phyloP scores from a whole-genome alignment of 768 basidiomycete genomes.

The Termitomyces sp. region DNA sequence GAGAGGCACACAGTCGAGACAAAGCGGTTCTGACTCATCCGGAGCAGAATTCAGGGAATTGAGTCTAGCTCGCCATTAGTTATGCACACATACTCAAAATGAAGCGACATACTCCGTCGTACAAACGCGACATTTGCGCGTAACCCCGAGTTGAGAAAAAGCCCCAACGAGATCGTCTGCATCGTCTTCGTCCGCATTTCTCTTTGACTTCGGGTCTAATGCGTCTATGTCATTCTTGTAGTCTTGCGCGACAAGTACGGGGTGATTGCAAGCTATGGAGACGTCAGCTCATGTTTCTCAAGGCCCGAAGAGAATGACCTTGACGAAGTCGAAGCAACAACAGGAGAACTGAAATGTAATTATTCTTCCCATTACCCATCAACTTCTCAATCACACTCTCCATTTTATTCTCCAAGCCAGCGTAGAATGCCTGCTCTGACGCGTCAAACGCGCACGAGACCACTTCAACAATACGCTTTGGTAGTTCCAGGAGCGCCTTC shows the following conservation, averaged over 20 bases:
- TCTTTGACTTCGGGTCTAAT: constrained; percentile 56
- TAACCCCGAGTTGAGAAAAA: constrained; percentile 67
- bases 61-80: constrained; percentile 25
- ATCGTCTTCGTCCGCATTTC: constrained; percentile 50
- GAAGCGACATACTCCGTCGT: constrained; percentile 43
- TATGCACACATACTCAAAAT: not conserved
- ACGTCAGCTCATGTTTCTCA: not conserved
- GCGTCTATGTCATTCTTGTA: constrained; percentile 72
- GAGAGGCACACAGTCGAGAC: constrained; percentile 53
- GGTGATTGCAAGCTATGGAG: constrained; percentile 81
- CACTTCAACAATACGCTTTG: constrained; percentile 63
- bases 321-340: constrained; percentile 82
- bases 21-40: constrained; percentile 42
- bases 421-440: constrained; percentile 78
- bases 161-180: constrained; percentile 73
- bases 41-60: constrained; percentile 29
- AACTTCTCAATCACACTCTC: constrained; percentile 62
- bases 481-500: constrained; percentile 77
- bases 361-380: constrained; percentile 48
- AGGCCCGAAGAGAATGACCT: constrained; percentile 46
- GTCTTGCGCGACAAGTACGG: constrained; percentile 73
- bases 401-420: constrained; percentile 64
- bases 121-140: constrained; percentile 76
- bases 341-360: constrained; percentile 67
- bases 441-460: constrained; percentile 74